Evolutionary conservation across 768 basidiomycete species (phyloP).

Genomic region (Leccinum subtestaceum): DNA sequence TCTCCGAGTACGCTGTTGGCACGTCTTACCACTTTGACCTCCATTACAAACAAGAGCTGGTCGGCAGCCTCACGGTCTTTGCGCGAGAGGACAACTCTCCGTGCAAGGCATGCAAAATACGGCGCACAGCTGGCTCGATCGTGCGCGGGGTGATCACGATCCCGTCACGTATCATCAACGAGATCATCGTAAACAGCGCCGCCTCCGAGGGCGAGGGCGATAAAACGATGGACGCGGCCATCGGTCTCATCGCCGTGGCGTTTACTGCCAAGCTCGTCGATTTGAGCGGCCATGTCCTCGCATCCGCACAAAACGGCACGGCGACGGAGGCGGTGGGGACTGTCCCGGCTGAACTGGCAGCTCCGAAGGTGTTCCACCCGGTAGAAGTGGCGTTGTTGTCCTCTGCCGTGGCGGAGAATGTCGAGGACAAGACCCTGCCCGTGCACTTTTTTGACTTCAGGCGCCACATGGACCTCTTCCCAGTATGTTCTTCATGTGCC

Average conservation of each 20-base stretch:
- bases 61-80: constrained; percentile 27
- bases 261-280: constrained; percentile 20
- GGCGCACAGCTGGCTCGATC: constrained; percentile 16
- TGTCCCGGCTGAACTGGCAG: constrained; percentile 2
- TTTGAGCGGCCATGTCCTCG: constrained; percentile 10
- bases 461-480: constrained; percentile 19
- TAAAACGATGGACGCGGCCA: constrained; percentile 13
- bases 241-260: constrained; percentile 12
- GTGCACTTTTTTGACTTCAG: constrained; percentile 24
- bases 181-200: constrained; percentile 16
- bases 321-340: not conserved
- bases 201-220: not conserved
- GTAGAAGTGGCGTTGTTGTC: constrained; percentile 23
- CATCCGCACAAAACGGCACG: constrained; percentile 17
- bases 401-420: constrained; percentile 20
- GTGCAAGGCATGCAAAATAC: constrained; percentile 24
- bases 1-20: constrained; percentile 25
- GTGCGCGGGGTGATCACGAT: constrained; percentile 28
- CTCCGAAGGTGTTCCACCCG: constrained; percentile 16
- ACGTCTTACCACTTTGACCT: constrained; percentile 26
- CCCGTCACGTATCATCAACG: constrained; percentile 19
- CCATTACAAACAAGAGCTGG: constrained; percentile 12
- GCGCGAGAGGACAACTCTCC: constrained; percentile 22
- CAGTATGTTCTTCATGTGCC: constrained; percentile 10
- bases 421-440: constrained; percentile 14